These are phyloP conservation scores for Mollisia scopiformis DNA, from an alignment of 2,329 filamentous ascomycete genomes.

Conservation along the genomic window DNA sequence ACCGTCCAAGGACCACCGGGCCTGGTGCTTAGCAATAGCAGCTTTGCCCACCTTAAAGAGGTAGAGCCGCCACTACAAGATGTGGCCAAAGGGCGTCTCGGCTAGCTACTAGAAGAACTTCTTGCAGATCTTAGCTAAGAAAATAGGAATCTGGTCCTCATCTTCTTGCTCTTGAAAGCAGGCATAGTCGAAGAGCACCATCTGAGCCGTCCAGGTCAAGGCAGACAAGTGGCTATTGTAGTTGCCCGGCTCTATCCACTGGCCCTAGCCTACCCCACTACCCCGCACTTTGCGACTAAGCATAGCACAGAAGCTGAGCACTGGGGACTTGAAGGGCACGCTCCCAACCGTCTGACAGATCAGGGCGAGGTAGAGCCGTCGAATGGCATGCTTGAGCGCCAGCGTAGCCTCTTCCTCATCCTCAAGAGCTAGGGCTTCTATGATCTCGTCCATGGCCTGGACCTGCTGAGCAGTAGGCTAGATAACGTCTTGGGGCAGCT, in stretches of 20 bases:
- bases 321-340: slow-evolving; percentile 9
- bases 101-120: slow-evolving; percentile 18
- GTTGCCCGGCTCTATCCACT: slow-evolving; percentile 15
- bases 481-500: slow-evolving; percentile 6
- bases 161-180: slow-evolving; percentile 21
- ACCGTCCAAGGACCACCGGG: slow-evolving; percentile 12
- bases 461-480: background rate
- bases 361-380: slow-evolving; percentile 13
- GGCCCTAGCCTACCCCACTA: background rate
- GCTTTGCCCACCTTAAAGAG: slow-evolving; percentile 11
- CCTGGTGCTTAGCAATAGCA: slow-evolving; percentile 13
- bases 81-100: slow-evolving; percentile 18
- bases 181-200: slow-evolving; percentile 2
- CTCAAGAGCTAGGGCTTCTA: slow-evolving; percentile 7
- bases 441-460: slow-evolving; percentile 16
- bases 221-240: slow-evolving; percentile 18
- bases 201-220: slow-evolving; percentile 14
- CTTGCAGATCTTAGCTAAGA: slow-evolving; percentile 15
- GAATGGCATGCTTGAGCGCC: slow-evolving; percentile 18
- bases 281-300: slow-evolving; percentile 1
- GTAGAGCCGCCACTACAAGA: slow-evolving; percentile 19
- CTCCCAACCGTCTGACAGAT: slow-evolving; percentile 18
- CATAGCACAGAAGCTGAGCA: slow-evolving; percentile 19
- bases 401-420: slow-evolving; percentile 8
- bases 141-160: slow-evolving; percentile 19